Evolutionary conservation across 177 flowering plant genomes (phyloP), one percentile per base, ranked within the genome.

Genomic region (Vitis hybrid): DNA sequence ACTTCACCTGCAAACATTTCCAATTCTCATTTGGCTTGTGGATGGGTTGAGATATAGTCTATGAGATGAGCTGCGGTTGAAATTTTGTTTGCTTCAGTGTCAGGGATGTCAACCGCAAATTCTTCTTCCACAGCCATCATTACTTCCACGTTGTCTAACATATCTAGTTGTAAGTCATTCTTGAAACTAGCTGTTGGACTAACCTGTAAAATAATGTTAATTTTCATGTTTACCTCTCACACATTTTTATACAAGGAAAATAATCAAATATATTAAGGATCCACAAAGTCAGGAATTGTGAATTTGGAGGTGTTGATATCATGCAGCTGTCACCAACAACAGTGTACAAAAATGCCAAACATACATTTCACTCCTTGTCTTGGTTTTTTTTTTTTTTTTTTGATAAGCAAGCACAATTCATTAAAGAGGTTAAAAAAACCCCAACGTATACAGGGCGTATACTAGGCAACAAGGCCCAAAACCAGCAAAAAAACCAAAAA

Each of bases 51-150:
- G 63, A 72, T 60, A 60, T 68, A 72, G 52, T 70, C 75, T 18
- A 77, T 70, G 13, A 72, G 69, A 62, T 73, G 74, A 51, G 66
- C 70, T 56, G 75, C 64, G 15, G 72, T 70, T 51, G 67, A 62
- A 51, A 72, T 68, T 57, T 72, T 73, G 65, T 73, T 71, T n/a
- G 77, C 82, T 67, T 79, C 79, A 65, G 20, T 73, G 11, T 71
- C 79, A 18, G 69, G 70, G 11, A 70, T 72, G 50, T 76, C 74
- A 52, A 76, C 56, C 13, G 68, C 66, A 64, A 79, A 76, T 61
- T 76, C 77, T 79, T 76, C 82, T 67, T 76, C 77, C 10, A 72
- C 66, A 18, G 76, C 74, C 71, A 67, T 64, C 51, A 61, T 66
- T 55, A 78, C 70, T 65, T 73, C 70, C 39, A 67, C 72, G 26